Evolutionary conservation across 163 green algal genomes (phyloP).

Genomic region (Smithsoniella earleae): DNA sequence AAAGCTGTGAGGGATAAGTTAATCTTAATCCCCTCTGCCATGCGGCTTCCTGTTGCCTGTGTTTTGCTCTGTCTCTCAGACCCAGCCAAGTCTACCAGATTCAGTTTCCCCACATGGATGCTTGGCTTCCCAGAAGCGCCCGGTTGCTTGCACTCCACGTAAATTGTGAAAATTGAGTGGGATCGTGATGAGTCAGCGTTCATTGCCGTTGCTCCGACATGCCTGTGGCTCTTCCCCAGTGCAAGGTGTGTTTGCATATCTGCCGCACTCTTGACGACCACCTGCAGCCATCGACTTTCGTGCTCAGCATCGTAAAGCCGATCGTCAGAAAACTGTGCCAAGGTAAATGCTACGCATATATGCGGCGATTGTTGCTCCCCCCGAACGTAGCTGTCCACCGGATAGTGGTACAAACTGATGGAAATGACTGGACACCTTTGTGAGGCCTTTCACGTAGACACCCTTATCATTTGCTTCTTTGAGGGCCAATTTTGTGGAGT

Average conservation of each 20-base stretch:
- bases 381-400: no score
- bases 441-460: constrained; percentile 44
- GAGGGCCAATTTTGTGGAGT: constrained; percentile 32
- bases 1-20: constrained; percentile 51
- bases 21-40: constrained; percentile 53
- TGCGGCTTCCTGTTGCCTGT: constrained; percentile 40
- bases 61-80: constrained; percentile 49
- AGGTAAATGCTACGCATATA: no score
- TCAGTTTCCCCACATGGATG: constrained; percentile 63
- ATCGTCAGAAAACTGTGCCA: no score
- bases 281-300: no score
- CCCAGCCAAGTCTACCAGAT: constrained; percentile 62
- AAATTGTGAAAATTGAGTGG: constrained; percentile 63
- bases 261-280: constrained; percentile 12
- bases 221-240: constrained; percentile 53
- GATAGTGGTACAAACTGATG: no score
- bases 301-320: no score
- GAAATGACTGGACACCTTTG: constrained; percentile 2
- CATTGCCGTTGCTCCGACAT: constrained; percentile 44
- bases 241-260: constrained; percentile 33
- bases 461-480: constrained; percentile 42
- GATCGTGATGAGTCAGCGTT: constrained; percentile 56
- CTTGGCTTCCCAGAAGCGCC: constrained; percentile 32
- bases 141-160: constrained; percentile 26
- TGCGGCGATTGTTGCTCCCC: no score